These are phyloP conservation scores for Tolypocladium ovalisporum DNA, from an alignment of 2,329 filamentous ascomycete genomes.

Conservation along the genomic window DNA sequence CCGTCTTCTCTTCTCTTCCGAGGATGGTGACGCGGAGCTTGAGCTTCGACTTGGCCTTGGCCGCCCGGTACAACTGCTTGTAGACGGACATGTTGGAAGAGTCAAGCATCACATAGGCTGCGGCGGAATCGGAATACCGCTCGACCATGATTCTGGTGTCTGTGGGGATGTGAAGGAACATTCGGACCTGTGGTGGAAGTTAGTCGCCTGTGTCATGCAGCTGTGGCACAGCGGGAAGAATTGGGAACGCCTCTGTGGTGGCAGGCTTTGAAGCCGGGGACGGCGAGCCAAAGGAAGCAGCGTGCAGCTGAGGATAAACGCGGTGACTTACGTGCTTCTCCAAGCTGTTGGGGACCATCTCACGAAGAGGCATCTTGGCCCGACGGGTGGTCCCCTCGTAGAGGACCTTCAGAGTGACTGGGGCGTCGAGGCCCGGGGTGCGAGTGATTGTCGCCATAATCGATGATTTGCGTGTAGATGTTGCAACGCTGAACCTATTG, in stretches of 20 bases:
- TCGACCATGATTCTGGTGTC: conserved; percentile 53
- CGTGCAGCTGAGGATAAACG: conserved; percentile 13
- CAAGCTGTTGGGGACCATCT: conserved; percentile 63
- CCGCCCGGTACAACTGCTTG: conserved; percentile 92
- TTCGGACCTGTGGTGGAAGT: conserved; percentile 17
- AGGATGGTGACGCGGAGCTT: conserved; percentile 63
- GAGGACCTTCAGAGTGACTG: conserved; percentile 75
- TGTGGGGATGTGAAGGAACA: conserved; percentile 21
- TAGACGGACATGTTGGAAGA: conserved; percentile 70
- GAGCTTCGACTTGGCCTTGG: conserved; percentile 96
- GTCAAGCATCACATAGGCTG: conserved; percentile 69
- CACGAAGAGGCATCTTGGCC: conserved; percentile 81
- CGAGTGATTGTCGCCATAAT: conserved; percentile 16
- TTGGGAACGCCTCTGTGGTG: not conserved
- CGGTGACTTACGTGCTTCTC: conserved; percentile 64
- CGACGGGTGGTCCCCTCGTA: conserved; percentile 66
- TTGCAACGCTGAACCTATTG: not conserved
- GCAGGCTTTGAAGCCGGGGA: not conserved
- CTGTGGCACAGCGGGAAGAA: not conserved
- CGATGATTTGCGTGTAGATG: not conserved
- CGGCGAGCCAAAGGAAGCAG: not conserved
- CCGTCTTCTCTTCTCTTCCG: conserved; percentile 17
- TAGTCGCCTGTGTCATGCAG: not conserved
- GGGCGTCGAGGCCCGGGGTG: conserved; percentile 15
- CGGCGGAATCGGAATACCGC: conserved; percentile 90